Percentiles rank a stretch among this genome's conserved stretches.
These are phyloP conservation scores for Astrephomene gubernaculifera DNA, from an alignment of 139 green algal genomes.

Conservation along the genomic window DNA sequence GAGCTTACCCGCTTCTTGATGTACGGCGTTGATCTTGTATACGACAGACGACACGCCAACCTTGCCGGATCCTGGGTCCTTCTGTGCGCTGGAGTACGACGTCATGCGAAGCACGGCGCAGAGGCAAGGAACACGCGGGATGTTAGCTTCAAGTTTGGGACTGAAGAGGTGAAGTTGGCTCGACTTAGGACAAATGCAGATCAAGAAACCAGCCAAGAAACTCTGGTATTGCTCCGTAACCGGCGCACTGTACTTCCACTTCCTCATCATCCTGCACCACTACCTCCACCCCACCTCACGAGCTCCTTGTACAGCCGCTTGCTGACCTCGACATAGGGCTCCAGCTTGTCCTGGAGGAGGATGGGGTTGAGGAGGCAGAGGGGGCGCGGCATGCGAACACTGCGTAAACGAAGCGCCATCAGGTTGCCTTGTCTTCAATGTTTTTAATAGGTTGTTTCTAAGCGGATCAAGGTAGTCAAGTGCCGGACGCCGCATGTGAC, in stretches of 20 bases:
- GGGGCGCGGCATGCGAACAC: background rate
- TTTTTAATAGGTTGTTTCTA: background rate
- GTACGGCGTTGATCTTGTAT: slow-evolving; percentile 46
- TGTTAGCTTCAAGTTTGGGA: background rate
- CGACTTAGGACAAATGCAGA: background rate
- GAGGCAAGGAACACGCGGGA: background rate
- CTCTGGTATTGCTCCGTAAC: background rate
- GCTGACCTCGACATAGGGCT: slow-evolving; percentile 60
- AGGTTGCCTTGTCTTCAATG: background rate
- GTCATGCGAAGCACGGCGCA: background rate
- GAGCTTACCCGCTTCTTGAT: slow-evolving; percentile 41
- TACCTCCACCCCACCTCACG: slow-evolving; percentile 51
- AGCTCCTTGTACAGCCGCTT: slow-evolving; percentile 72
- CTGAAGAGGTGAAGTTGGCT: background rate
- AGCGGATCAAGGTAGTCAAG: background rate
- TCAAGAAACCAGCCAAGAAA: background rate
- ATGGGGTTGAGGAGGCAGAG: background rate
- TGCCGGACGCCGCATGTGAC: background rate
- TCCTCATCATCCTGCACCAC: background rate
- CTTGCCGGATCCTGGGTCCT: slow-evolving; percentile 44
- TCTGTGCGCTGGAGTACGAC: slow-evolving; percentile 61
- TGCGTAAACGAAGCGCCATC: background rate
- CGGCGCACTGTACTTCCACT: background rate
- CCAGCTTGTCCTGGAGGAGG: slow-evolving; percentile 55
- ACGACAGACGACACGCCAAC: slow-evolving; percentile 59